A percentile compares a stretch with the other conserved stretches of the same genome.
Evolutionary conservation across 495 filamentous ascomycete genomes (phyloP).

Genomic region (Glarea lozoyensis): DNA sequence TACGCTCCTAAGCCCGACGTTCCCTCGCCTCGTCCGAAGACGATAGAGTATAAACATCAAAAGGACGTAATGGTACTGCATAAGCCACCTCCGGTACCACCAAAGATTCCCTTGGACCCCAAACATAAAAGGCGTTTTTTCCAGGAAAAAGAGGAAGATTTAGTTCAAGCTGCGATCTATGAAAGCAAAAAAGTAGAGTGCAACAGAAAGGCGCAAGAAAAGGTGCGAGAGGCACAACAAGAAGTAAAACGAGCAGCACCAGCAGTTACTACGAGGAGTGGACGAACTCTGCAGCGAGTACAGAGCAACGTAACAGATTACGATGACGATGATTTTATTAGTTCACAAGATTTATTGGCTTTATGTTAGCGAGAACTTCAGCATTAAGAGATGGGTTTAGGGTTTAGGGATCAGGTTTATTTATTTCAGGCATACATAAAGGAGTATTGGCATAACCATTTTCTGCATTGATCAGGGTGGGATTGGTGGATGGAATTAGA

Average conservation of each 20-base stretch:
- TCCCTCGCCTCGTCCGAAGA: no score
- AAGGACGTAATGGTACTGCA: no score
- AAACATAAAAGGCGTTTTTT: conserved; percentile 15
- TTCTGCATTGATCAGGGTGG: no score
- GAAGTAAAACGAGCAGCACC: neutral
- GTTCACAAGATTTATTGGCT: conserved; percentile 7
- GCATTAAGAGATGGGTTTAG: no score
- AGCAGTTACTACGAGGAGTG: neutral
- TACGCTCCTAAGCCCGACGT: no score
- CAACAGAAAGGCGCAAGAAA: neutral
- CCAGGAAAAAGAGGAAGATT: conserved; percentile 21
- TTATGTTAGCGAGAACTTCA: conserved; percentile 3
- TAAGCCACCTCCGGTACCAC: neutral
- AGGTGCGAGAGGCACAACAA: neutral
- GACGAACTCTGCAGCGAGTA: conserved; percentile 6
- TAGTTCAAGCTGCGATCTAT: conserved; percentile 13
- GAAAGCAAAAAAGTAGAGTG: conserved; percentile 10
- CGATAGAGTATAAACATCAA: no score
- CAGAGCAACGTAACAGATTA: conserved; percentile 15
- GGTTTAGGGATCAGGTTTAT: no score
- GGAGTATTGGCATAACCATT: no score
- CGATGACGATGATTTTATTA: conserved; percentile 17
- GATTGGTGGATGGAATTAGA: no score
- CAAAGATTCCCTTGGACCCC: neutral
- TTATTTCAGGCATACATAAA: no score